These are phyloP conservation scores for Domatiomyces globalis DNA, from an alignment of 2,329 filamentous ascomycete species.

Conservation along the genomic window DNA sequence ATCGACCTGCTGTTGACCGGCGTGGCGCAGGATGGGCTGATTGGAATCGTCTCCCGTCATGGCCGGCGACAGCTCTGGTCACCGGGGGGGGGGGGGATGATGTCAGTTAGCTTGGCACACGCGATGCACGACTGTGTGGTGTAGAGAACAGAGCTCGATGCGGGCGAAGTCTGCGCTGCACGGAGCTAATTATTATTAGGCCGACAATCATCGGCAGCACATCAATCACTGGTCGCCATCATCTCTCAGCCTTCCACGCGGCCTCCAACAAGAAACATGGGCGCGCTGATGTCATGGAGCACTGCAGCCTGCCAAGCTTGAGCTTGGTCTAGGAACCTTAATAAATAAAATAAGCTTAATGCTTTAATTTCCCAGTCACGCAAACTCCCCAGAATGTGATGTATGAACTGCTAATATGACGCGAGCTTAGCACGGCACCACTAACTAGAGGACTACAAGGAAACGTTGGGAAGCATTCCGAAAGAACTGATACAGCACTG, in stretches of 20 bases:
- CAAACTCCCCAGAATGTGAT: no score
- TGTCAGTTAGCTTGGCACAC: no score
- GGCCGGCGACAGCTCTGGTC: neutral
- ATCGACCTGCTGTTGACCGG: conserved; percentile 19
- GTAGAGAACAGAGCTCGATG: neutral
- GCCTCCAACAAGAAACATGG: neutral
- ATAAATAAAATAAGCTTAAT: neutral
- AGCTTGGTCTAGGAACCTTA: neutral
- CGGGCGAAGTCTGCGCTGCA: neutral
- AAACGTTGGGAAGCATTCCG: no score
- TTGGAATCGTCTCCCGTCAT: conserved; percentile 6
- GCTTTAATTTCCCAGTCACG: neutral
- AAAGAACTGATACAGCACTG: no score
- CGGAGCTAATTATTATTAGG: neutral
- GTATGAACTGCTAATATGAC: no score
- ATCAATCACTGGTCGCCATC: neutral
- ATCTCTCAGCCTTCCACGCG: neutral
- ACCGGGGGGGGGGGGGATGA: neutral
- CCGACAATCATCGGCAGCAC: neutral
- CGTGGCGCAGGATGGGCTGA: conserved; percentile 11
- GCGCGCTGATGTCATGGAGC: neutral
- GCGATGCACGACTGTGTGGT: neutral
- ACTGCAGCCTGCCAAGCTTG: neutral
- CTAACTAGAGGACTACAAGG: no score
- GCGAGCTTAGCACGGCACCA: no score